Base-by-base conservation (phyloP, 257 asterid species). In the Solanum pinnatisectum region DNA sequence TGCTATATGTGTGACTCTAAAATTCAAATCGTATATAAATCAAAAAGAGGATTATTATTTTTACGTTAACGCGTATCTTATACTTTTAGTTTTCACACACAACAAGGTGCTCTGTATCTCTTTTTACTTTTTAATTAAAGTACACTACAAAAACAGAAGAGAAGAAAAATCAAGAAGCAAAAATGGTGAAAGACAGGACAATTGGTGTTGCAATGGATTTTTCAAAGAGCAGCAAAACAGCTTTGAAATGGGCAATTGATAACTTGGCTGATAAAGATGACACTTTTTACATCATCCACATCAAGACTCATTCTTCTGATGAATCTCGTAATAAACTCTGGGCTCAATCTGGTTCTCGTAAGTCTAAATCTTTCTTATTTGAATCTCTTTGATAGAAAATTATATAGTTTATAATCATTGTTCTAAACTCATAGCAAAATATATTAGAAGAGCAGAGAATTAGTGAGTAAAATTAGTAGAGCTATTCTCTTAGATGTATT, bases 151-250 rank as follows among this genome's bases (percentile, higher is more conserved):
- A 32, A 32, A 71, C n/a, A 30, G 20, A n/a, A 36, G 2, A 22
- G 30, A 78, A 78, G 76, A 60, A 36, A 4, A 13, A 36, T 22
- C 10, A 18, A 10, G 18, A 30, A 82, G 10, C 73, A 16, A 85
- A 87, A 35, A 96, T 96, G 99, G 95, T 32, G 59, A 94, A 92
- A 87, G 99, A 95, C 90, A 91, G 97, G 92, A 96, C 88, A 35
- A 90, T 96, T 2, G 99, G 98, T 23, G 95, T 96, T 36, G 99
- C 98, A 3, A 92, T 96, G 93, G 99, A 96, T 85, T 96, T 96
- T 93, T 96, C 99, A 3, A 92, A 94, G 92, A 95, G 96, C 93
- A 96, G 99, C 90, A 95, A 93, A 89, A 87, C 91, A 63, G 99
- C 98, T 46, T 88, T 96, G 83, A 89, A 91, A 84, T 96, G 99